Evolutionary conservation across 768 basidiomycete genomes (phyloP).

Genomic region (Tulasnella sp.): DNA sequence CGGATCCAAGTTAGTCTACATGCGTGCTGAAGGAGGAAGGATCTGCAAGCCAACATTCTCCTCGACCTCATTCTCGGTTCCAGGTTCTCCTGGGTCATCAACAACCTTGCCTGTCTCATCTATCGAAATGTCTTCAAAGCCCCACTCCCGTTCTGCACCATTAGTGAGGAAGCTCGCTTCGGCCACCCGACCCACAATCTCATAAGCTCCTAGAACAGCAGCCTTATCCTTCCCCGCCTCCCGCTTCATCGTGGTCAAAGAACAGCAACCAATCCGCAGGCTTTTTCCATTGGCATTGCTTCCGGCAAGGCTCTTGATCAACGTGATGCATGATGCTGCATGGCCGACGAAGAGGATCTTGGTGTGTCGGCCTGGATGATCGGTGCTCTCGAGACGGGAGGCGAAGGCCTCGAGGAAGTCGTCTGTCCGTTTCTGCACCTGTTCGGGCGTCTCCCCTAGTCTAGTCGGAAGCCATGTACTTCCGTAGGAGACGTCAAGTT

Average conservation of each 20-base stretch:
- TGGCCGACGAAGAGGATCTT: constrained; percentile 58
- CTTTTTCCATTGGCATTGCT: constrained; percentile 35
- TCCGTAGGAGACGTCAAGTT: constrained; percentile 52
- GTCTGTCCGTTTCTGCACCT: constrained; percentile 49
- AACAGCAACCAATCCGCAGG: constrained; percentile 65
- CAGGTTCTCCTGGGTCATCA: constrained; percentile 58
- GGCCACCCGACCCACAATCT: constrained; percentile 34
- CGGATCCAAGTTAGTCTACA: background rate
- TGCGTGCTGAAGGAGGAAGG: constrained; percentile 1
- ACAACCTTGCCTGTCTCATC: constrained; percentile 51
- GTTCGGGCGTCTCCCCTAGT: constrained; percentile 56
- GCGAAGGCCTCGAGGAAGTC: constrained; percentile 44
- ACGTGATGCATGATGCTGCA: constrained; percentile 61
- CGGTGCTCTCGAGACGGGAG: constrained; percentile 37
- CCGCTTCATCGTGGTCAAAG: constrained; percentile 36
- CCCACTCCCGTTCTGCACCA: constrained; percentile 63
- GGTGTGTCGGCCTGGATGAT: constrained; percentile 32
- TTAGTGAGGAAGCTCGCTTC: constrained; percentile 50
- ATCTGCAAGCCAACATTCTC: constrained; percentile 46
- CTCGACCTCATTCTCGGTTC: constrained; percentile 49
- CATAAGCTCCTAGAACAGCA: constrained; percentile 37
- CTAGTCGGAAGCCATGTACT: constrained; percentile 56
- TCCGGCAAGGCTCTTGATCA: constrained; percentile 48
- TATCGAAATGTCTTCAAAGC: constrained; percentile 61
- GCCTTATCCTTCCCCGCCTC: constrained; percentile 18